Conservation (phyloP, 306 rosid species). For the Cyclanthera cordifolia region DNA sequence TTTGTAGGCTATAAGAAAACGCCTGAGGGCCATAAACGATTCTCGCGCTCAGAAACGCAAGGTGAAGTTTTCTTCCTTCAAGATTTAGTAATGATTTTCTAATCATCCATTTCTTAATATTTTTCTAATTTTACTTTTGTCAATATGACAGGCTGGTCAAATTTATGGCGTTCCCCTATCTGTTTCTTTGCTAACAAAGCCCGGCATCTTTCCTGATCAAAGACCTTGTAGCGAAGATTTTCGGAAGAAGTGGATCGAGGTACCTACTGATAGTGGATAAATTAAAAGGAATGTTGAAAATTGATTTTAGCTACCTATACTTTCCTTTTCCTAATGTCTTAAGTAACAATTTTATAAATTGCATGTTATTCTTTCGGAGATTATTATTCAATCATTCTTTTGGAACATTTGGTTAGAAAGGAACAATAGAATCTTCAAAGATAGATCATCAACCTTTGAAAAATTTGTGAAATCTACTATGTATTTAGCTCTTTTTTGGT, state of each 20-base stretch:
- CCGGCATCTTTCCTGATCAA: constrained; percentile 72
- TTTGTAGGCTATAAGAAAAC: constrained; percentile 72
- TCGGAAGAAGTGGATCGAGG: constrained; percentile 95
- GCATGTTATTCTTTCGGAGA: too few relatives aligned
- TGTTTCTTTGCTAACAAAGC: constrained; percentile 61
- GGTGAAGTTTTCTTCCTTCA: constrained; percentile 37
- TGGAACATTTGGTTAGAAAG: too few relatives aligned
- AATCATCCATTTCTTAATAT: not conserved
- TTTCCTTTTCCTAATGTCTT: not conserved
- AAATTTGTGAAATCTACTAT: too few relatives aligned
- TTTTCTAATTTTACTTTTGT: constrained; percentile 12
- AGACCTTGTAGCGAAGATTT: constrained; percentile 63
- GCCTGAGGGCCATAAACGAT: constrained; percentile 84
- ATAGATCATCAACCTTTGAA: too few relatives aligned
- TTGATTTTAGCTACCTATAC: not conserved
- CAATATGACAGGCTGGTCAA: constrained; percentile 83
- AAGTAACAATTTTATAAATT: not conserved
- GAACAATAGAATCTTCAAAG: too few relatives aligned
- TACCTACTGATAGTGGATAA: constrained; percentile 10
- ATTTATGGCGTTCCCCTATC: constrained; percentile 84
- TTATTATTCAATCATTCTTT: too few relatives aligned
- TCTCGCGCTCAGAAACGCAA: constrained; percentile 92
- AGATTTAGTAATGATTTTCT: constrained; percentile 3
- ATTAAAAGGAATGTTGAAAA: not conserved
- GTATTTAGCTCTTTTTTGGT: too few relatives aligned